phyloP scores from a whole-genome alignment of 768 basidiomycete genomes.

The Pleurotus citrinopileatus region DNA sequence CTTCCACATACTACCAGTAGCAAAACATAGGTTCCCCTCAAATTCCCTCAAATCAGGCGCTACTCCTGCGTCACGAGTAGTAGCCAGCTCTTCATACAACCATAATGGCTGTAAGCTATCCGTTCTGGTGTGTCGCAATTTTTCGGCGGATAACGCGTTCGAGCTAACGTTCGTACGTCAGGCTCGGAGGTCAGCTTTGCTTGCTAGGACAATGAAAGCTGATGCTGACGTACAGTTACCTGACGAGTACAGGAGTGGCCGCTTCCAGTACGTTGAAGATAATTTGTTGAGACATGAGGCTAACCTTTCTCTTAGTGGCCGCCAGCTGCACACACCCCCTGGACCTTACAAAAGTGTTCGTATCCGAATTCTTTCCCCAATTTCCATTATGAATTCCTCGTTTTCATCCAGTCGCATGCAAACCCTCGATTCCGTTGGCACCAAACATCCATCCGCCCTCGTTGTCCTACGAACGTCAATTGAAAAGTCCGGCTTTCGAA shows the following conservation, averaged over 20 bases:
- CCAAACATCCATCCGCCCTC: slow-evolving; percentile 60
- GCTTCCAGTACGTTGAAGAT: slow-evolving; percentile 52
- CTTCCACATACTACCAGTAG: no score
- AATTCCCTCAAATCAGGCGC: not conserved
- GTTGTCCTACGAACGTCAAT: slow-evolving; percentile 64
- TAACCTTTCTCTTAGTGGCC: slow-evolving; percentile 51
- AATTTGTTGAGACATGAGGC: not conserved
- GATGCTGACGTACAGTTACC: slow-evolving; percentile 13
- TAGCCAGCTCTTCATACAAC: slow-evolving; percentile 2
- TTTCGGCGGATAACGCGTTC: slow-evolving; percentile 9
- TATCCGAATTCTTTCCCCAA: slow-evolving; percentile 9
- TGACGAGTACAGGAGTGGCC: slow-evolving; percentile 44
- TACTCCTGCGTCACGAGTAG: not conserved
- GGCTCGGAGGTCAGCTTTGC: slow-evolving; percentile 59
- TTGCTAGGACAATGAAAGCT: not conserved
- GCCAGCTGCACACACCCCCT: slow-evolving; percentile 80
- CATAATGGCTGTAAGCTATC: slow-evolving; percentile 39
- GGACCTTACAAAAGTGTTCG: slow-evolving; percentile 84
- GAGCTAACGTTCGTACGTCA: slow-evolving; percentile 21
- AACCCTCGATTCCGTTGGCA: slow-evolving; percentile 44
- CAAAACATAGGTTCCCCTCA: no score
- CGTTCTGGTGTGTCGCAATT: slow-evolving; percentile 43
- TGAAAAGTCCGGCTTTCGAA: slow-evolving; percentile 62
- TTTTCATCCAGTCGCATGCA: slow-evolving; percentile 67
- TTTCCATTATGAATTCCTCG: slow-evolving; percentile 7